phyloP scores from a whole-genome alignment of 2,329 filamentous ascomycete genomes.

The Hirsutella rhossiliensis region DNA sequence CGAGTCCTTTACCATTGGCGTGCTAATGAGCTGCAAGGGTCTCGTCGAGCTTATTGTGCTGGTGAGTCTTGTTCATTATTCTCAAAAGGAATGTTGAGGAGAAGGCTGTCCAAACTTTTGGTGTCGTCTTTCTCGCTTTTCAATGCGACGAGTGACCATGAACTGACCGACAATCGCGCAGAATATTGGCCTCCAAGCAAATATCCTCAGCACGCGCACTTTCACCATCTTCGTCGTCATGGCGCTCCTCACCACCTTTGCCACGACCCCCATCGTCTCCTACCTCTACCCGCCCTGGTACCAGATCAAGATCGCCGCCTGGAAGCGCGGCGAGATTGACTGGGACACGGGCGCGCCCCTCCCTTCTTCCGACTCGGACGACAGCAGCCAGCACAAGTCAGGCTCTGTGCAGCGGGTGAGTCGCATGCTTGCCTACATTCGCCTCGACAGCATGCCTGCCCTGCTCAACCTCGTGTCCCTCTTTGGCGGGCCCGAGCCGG shows the following conservation, averaged over 20 bases:
- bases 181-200: slow-evolving; percentile 70
- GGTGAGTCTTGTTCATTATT: slow-evolving; percentile 34
- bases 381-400: slow-evolving; percentile 2
- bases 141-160: neutral
- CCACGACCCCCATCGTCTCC: slow-evolving; percentile 66
- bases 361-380: slow-evolving; percentile 4
- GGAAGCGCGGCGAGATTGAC: slow-evolving; percentile 77
- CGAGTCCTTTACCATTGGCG: slow-evolving; percentile 78
- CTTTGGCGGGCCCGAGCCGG: slow-evolving; percentile 41
- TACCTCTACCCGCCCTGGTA: slow-evolving; percentile 60
- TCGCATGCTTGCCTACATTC: slow-evolving; percentile 67
- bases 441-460: slow-evolving; percentile 72
- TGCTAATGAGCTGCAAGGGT: slow-evolving; percentile 93
- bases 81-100: neutral
- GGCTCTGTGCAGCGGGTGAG: slow-evolving; percentile 27
- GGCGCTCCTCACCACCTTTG: slow-evolving; percentile 77
- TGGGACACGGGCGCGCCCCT: slow-evolving; percentile 43
- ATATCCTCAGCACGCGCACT: slow-evolving; percentile 66
- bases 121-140: neutral
- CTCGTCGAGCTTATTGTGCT: slow-evolving; percentile 91
- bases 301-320: slow-evolving; percentile 37
- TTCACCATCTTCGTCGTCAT: slow-evolving; percentile 95
- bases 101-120: neutral
- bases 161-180: slow-evolving; percentile 10
- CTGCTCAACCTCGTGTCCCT: slow-evolving; percentile 74